A percentile compares a stretch with the other conserved stretches of the same genome.
Conservation (phyloP, 1,284 basidiomycete species). For the Schizopora paradoxa region DNA sequence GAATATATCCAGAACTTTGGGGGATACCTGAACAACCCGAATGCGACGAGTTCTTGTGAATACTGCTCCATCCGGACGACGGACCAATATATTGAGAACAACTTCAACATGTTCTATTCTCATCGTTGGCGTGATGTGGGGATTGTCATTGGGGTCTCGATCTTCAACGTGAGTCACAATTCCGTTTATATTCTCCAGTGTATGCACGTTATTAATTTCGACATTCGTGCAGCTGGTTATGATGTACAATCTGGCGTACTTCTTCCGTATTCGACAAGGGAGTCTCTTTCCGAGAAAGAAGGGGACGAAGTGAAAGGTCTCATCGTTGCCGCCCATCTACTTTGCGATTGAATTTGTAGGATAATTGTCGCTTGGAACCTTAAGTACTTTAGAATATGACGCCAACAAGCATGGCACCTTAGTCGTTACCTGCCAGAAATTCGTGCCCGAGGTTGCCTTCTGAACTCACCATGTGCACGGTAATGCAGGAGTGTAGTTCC, state of each 20-base stretch:
- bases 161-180: conserved; percentile 14
- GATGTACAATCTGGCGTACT: conserved; percentile 6
- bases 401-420: too few species aligned
- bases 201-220: background rate
- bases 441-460: too few species aligned
- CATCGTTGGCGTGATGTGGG: conserved; percentile 18
- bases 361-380: too few species aligned
- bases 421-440: too few species aligned
- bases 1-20: conserved; percentile 48
- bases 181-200: background rate
- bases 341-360: too few species aligned
- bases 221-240: background rate
- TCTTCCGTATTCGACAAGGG: conserved; percentile 19
- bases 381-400: too few species aligned
- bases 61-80: conserved; percentile 29
- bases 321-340: too few species aligned
- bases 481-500: too few species aligned
- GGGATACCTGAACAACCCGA: conserved; percentile 64
- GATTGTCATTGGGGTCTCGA: conserved; percentile 10
- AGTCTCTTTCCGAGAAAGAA: conserved; percentile 33
- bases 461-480: too few species aligned
- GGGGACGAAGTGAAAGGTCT: too few species aligned
- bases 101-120: conserved; percentile 31
- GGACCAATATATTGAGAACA: conserved; percentile 9
- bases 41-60: conserved; percentile 31